A percentile compares a stretch with the other conserved stretches of the same genome.
Conservation (phyloP, 2,329 filamentous ascomycete species). For the Phialemoniopsis sp. region DNA sequence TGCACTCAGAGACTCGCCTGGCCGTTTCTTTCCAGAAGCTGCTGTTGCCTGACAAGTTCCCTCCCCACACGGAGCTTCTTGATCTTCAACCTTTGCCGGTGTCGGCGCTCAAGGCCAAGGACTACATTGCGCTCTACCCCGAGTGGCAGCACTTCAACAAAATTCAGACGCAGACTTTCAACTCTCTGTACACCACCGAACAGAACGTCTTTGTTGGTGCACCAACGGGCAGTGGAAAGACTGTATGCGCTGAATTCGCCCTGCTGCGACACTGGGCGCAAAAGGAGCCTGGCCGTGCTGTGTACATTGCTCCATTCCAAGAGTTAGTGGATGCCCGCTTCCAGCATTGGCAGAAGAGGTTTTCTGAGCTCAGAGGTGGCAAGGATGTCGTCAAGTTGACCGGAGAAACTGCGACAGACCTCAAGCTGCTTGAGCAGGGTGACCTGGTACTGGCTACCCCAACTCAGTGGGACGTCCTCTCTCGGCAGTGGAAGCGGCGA, state of each 20-base stretch:
- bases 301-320: conserved; percentile 94
- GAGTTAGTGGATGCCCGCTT: conserved; percentile 81
- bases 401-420: conserved; percentile 85
- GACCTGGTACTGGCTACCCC: conserved; percentile 92
- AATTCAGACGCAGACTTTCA: conserved; percentile 96
- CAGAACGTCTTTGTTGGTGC: conserved; percentile 92
- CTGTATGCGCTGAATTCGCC: conserved; percentile 92
- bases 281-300: conserved; percentile 66
- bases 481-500: conserved; percentile 90
- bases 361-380: conserved; percentile 69
- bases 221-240: conserved; percentile 95
- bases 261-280: conserved; percentile 81
- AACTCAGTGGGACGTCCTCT: conserved; percentile 91
- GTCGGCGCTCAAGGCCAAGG: conserved; percentile 71
- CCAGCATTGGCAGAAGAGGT: conserved; percentile 79
- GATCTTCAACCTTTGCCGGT: conserved; percentile 90
- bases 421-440: conserved; percentile 81
- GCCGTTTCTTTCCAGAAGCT: conserved; percentile 94
- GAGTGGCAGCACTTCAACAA: conserved; percentile 91
- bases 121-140: conserved; percentile 78
- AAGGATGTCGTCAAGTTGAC: conserved; percentile 91
- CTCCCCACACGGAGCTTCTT: conserved; percentile 85
- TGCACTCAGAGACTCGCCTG: conserved; percentile 93
- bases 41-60: conserved; percentile 91
- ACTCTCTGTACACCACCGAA: conserved; percentile 83